Evolutionary conservation across 306 rosid genomes (phyloP).

Genomic region (Malus orientalis): DNA sequence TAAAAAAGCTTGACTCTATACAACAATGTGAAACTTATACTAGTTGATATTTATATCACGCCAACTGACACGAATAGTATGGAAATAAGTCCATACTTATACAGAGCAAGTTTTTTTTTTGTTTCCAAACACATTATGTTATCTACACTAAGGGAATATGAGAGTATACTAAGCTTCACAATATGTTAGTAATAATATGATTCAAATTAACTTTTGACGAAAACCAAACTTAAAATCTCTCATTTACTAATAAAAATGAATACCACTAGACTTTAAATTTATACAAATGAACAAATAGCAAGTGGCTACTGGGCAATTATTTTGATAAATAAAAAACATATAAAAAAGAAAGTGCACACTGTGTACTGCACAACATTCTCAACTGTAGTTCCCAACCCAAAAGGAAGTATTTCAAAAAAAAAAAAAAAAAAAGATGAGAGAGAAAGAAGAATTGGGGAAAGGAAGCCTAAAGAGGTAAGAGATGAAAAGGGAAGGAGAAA

Average conservation of each 20-base stretch:
- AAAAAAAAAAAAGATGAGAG: constrained; percentile 12
- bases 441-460: neutral
- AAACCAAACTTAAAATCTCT: too few relatives aligned
- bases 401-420: neutral
- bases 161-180: too few relatives aligned
- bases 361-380: neutral
- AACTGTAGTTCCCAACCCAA: neutral
- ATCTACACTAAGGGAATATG: fast-evolving
- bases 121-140: too few relatives aligned
- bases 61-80: neutral
- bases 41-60: neutral
- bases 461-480: constrained; percentile 8
- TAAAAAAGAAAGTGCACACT: neutral
- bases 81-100: neutral
- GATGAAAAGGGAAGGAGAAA: constrained; percentile 33
- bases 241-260: too few relatives aligned
- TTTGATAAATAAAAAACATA: neutral
- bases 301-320: too few relatives aligned
- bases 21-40: too few relatives aligned
- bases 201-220: fast-evolving
- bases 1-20: too few relatives aligned
- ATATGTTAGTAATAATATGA: too few relatives aligned
- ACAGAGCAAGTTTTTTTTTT: neutral
- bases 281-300: too few relatives aligned
- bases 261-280: fast-evolving